phyloP scores from a whole-genome alignment of 192 early-diverging fungal genomes.

The Coemansia sp. region DNA sequence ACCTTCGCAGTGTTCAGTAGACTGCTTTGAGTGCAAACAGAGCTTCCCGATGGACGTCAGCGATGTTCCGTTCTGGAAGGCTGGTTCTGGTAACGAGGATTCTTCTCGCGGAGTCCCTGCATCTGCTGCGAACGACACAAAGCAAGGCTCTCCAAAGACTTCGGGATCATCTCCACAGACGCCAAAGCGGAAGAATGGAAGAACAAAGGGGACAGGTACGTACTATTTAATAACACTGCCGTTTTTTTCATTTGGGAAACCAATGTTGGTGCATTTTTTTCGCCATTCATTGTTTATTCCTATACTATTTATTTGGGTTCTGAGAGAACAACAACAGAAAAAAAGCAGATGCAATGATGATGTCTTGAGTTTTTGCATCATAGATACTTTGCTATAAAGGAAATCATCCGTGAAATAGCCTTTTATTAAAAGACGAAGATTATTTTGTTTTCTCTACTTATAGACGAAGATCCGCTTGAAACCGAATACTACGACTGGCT shows the following conservation, averaged over 20 bases:
- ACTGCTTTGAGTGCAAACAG: constrained; percentile 47
- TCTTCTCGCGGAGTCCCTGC: constrained; percentile 11
- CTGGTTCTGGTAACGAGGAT: background rate
- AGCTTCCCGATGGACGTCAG: constrained; percentile 54
- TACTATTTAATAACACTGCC: background rate
- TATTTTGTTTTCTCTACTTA: background rate
- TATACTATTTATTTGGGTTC: no score
- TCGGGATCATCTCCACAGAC: constrained; percentile 18
- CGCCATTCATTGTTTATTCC: background rate
- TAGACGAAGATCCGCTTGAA: constrained; percentile 75
- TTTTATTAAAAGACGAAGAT: background rate
- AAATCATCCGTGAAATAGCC: background rate
- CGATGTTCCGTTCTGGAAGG: constrained; percentile 55
- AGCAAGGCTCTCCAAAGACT: background rate
- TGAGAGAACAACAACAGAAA: no score
- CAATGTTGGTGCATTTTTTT: background rate
- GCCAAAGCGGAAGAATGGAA: constrained; percentile 37
- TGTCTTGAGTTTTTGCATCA: no score
- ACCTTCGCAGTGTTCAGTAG: constrained; percentile 29
- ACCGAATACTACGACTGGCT: constrained; percentile 91
- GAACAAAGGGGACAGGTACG: constrained; percentile 47
- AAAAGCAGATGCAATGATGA: no score
- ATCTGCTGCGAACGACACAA: constrained; percentile 9
- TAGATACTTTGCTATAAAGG: background rate
- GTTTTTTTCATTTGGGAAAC: background rate